Percentiles rank a stretch among this genome's conserved stretches.
Evolutionary conservation across 495 filamentous ascomycete species (phyloP).

Genomic region (Talaromyces thailandensis): DNA sequence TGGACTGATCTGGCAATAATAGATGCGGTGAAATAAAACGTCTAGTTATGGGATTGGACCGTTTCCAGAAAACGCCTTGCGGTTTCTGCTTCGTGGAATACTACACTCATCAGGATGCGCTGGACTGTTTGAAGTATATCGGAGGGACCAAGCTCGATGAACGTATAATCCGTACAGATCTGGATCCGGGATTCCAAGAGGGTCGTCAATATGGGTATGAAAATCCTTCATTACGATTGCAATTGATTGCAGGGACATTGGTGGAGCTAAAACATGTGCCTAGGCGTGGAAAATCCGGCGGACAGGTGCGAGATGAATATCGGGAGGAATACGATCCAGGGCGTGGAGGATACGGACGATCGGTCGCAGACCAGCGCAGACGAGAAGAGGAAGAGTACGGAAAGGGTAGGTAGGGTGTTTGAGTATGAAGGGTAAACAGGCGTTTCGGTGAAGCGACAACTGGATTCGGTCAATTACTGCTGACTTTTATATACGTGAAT

Average conservation of each 20-base stretch:
- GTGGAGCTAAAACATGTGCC: conserved; percentile 16
- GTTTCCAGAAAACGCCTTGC: conserved; percentile 94
- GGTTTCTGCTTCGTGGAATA: conserved; percentile 99
- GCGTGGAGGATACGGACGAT: conserved; percentile 73
- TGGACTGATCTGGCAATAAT: neutral
- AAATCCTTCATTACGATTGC: neutral
- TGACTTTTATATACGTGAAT: neutral
- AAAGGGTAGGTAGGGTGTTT: conserved; percentile 29
- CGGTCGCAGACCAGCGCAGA: conserved; percentile 55
- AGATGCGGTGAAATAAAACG: conserved; percentile 95
- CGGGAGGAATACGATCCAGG: conserved; percentile 93
- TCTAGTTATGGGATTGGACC: conserved; percentile 95
- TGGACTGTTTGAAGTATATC: conserved; percentile 97
- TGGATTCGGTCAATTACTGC: neutral
- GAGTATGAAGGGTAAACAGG: neutral
- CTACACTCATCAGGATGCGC: conserved; percentile 90
- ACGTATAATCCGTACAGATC: conserved; percentile 89
- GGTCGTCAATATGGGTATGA: conserved; percentile 85
- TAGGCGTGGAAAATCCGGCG: conserved; percentile 80
- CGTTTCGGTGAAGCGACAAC: conserved; percentile 5
- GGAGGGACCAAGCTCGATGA: conserved; percentile 99
- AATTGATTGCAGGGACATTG: neutral
- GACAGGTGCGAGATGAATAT: conserved; percentile 96
- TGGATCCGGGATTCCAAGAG: conserved; percentile 93
- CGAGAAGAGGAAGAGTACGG: conserved; percentile 49